Conservation (phyloP, 148 eudicot species). For the Silene conica region DNA sequence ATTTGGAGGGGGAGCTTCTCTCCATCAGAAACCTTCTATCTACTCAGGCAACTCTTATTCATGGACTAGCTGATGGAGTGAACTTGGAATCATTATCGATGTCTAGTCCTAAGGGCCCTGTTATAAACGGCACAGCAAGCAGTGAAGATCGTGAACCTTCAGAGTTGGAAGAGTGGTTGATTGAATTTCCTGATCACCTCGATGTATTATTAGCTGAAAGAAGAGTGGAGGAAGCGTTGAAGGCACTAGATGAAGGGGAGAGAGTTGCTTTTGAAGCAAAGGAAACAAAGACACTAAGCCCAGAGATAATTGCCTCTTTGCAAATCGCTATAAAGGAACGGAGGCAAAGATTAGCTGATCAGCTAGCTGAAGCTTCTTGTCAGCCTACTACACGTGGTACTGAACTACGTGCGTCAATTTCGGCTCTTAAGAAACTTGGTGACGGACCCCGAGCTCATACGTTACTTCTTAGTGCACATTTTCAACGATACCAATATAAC, state of each 20-base stretch:
- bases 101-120: slow-evolving; percentile 40
- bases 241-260: slow-evolving; percentile 82
- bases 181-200: slow-evolving; percentile 89
- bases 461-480: slow-evolving; percentile 84
- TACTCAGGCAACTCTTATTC: slow-evolving; percentile 90
- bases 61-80: slow-evolving; percentile 92
- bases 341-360: slow-evolving; percentile 87
- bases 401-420: slow-evolving; percentile 87
- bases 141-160: slow-evolving; percentile 60
- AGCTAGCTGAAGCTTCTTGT: slow-evolving; percentile 93
- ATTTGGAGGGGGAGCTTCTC: slow-evolving; percentile 93
- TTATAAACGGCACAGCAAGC: slow-evolving; percentile 32
- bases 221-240: slow-evolving; percentile 84
- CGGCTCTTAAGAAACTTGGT: slow-evolving; percentile 89
- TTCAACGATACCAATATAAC: slow-evolving; percentile 78
- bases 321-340: slow-evolving; percentile 64
- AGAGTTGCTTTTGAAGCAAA: slow-evolving; percentile 67
- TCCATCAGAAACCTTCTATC: slow-evolving; percentile 91
- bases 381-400: slow-evolving; percentile 92
- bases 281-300: slow-evolving; percentile 55
- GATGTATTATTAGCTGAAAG: slow-evolving; percentile 95
- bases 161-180: slow-evolving; percentile 70
- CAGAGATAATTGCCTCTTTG: slow-evolving; percentile 47
- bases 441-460: slow-evolving; percentile 96
- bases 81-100: slow-evolving; percentile 55